Evolutionary conservation across 169 alveolate genomes (phyloP).

Genomic region (Miamiensis avidus): DNA sequence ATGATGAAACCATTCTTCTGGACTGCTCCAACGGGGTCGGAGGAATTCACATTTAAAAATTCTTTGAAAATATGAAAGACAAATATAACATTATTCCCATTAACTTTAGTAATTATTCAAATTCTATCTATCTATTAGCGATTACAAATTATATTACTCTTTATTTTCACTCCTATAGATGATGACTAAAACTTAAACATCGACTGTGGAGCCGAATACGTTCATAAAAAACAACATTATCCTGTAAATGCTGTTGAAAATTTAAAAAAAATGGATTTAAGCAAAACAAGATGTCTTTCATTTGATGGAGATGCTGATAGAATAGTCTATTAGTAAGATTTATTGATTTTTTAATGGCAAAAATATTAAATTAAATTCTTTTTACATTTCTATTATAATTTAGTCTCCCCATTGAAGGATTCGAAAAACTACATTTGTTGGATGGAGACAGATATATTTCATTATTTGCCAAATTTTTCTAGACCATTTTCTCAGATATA

Average conservation of each 20-base stretch:
- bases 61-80: constrained; percentile 30
- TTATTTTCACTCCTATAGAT: too few relatives aligned
- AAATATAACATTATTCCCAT: constrained; percentile 39
- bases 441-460: constrained; percentile 82
- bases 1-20: constrained; percentile 47
- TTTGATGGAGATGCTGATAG: constrained; percentile 93
- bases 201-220: constrained; percentile 90
- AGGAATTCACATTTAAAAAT: constrained; percentile 46
- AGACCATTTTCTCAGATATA: neutral
- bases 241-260: constrained; percentile 56
- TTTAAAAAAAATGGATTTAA: constrained; percentile 21
- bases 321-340: constrained; percentile 70
- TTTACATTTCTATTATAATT: neutral
- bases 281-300: constrained; percentile 41
- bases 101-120: too few relatives aligned
- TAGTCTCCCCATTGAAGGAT: constrained; percentile 18
- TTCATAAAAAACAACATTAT: constrained; percentile 74
- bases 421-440: constrained; percentile 32
- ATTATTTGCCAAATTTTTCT: constrained; percentile 50
- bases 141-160: too few relatives aligned
- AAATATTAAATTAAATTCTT: neutral
- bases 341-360: constrained; percentile 23
- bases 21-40: constrained; percentile 85
- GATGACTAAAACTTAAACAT: constrained; percentile 66
- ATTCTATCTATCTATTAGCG: too few relatives aligned